A percentile compares a stretch with the other conserved stretches of the same genome.
These are phyloP conservation scores for Bipolaris sorokiniana DNA, from an alignment of 2,329 filamentous ascomycete species.

Conservation along the genomic window DNA sequence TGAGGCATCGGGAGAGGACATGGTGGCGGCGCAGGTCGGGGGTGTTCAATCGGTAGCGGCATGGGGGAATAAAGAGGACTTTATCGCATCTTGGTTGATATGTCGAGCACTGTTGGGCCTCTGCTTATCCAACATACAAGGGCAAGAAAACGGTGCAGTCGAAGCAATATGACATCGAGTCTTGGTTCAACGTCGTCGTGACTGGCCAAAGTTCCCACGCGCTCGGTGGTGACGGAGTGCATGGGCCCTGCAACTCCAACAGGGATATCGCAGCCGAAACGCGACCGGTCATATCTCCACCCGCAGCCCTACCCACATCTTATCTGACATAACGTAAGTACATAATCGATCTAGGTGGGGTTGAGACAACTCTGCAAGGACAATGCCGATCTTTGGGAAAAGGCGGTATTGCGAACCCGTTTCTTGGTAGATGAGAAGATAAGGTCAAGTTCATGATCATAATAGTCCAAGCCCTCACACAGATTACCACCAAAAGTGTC, in stretches of 20 bases:
- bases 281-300: slow-evolving; percentile 10
- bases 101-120: background rate
- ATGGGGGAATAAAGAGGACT: slow-evolving; percentile 33
- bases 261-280: slow-evolving; percentile 16
- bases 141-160: slow-evolving; percentile 2
- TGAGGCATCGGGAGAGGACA: slow-evolving; percentile 51
- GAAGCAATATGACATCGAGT: slow-evolving; percentile 2
- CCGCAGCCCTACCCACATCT: background rate
- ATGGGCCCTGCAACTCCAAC: slow-evolving; percentile 13
- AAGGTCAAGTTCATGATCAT: too few relatives aligned
- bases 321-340: too few relatives aligned
- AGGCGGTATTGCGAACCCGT: too few relatives aligned
- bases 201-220: slow-evolving; percentile 11
- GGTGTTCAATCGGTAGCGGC: slow-evolving; percentile 40
- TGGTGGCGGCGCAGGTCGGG: slow-evolving; percentile 40
- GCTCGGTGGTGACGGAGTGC: slow-evolving; percentile 17
- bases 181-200: slow-evolving; percentile 4
- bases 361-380: too few relatives aligned
- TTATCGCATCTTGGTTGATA: slow-evolving; percentile 20
- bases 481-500: too few relatives aligned
- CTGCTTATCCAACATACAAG: background rate
- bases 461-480: too few relatives aligned
- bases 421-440: too few relatives aligned
- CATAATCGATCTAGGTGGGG: too few relatives aligned
- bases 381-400: too few relatives aligned